phyloP scores from a whole-genome alignment of 257 asterid genomes.

The Henckelia pumila region DNA sequence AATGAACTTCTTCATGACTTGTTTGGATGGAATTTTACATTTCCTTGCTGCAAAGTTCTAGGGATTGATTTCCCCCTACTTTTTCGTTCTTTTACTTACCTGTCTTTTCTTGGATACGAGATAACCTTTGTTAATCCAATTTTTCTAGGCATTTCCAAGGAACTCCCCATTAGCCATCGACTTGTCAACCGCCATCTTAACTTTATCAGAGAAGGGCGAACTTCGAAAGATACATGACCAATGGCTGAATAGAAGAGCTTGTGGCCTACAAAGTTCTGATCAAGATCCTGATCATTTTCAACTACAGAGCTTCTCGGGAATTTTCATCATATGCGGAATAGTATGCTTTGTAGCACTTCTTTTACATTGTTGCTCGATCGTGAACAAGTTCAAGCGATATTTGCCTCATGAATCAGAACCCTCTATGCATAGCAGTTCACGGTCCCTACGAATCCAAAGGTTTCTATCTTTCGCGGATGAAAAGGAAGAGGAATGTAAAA shows the following conservation, averaged over 20 bases:
- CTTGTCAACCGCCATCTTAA: constrained; percentile 69
- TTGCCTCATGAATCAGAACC: constrained; percentile 28
- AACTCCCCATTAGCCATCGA: constrained; percentile 76
- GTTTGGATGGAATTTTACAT: too few relatives aligned
- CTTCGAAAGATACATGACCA: constrained; percentile 58
- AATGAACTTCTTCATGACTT: too few relatives aligned
- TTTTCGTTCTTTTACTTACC: too few relatives aligned
- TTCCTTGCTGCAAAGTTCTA: too few relatives aligned
- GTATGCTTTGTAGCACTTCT: constrained; percentile 42
- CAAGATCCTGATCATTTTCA: constrained; percentile 32
- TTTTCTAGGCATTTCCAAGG: constrained; percentile 61
- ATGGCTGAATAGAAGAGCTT: constrained; percentile 52
- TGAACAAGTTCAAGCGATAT: constrained; percentile 37
- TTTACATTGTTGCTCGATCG: constrained; percentile 35
- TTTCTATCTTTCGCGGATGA: constrained; percentile 58
- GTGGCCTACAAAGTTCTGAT: constrained; percentile 30
- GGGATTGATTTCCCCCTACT: too few relatives aligned
- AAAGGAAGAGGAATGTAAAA: constrained; percentile 50
- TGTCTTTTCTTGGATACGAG: too few relatives aligned
- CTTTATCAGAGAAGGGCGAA: constrained; percentile 60
- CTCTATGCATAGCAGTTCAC: constrained; percentile 18
- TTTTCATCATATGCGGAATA: constrained; percentile 53
- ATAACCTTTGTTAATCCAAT: too few relatives aligned
- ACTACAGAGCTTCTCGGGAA: constrained; percentile 58
- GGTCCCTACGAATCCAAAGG: constrained; percentile 32